phyloP scores from a whole-genome alignment of 805 yeast genomes.

The Saccharomycopsis schoenii region DNA sequence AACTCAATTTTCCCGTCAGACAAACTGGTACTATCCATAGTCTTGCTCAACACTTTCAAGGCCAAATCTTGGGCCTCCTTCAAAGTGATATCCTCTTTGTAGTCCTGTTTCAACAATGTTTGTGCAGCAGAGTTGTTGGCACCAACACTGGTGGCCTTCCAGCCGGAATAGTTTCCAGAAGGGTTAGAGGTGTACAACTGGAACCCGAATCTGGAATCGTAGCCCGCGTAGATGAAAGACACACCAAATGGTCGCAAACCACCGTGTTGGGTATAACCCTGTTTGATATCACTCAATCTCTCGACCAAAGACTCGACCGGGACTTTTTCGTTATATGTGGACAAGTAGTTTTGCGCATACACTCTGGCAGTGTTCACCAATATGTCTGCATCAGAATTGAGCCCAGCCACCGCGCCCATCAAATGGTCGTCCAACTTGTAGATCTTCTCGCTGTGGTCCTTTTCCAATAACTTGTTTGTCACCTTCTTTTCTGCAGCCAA shows the following conservation, averaged over 20 bases:
- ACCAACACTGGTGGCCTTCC: constrained; percentile 97
- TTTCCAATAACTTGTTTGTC: constrained; percentile 84
- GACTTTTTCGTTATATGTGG: constrained; percentile 81
- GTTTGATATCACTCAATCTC: constrained; percentile 85
- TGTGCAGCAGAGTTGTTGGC: constrained; percentile 96
- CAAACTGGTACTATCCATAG: constrained; percentile 81
- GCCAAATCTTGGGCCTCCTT: constrained; percentile 81
- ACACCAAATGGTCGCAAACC: constrained; percentile 98
- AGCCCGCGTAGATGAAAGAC: constrained; percentile 91
- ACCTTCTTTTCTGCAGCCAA: constrained; percentile 96
- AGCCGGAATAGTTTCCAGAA: constrained; percentile 93
- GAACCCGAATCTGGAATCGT: constrained; percentile 80
- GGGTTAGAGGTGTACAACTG: constrained; percentile 95
- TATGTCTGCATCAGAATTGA: constrained; percentile 94
- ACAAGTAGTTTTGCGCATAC: constrained; percentile 73
- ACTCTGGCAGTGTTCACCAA: constrained; percentile 81
- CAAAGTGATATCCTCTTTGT: constrained; percentile 66
- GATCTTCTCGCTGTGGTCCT: constrained; percentile 89
- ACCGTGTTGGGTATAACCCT: constrained; percentile 97
- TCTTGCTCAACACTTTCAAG: constrained; percentile 82
- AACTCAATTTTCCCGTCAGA: constrained; percentile 89
- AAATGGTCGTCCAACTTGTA: constrained; percentile 75
- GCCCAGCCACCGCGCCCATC: constrained; percentile 94
- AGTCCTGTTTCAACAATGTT: constrained; percentile 89
- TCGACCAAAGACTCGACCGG: constrained; percentile 91